Conservation (phyloP, 495 filamentous ascomycete genomes). For the Lepidopterella palustris region DNA sequence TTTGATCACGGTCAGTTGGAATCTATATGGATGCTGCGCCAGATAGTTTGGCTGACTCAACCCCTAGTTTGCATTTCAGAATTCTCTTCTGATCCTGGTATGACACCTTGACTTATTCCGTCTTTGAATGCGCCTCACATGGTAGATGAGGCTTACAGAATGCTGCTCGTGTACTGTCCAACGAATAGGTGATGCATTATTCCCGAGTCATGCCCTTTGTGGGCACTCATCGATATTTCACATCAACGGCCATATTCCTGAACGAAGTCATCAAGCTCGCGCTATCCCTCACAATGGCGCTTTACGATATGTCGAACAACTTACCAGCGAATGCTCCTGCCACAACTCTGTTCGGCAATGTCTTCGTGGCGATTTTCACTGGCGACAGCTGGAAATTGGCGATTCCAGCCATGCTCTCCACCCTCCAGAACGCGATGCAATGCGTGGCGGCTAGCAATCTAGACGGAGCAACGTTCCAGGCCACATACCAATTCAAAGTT, state of each 20-base stretch:
- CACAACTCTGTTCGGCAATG: constrained; percentile 68
- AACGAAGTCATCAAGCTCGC: constrained; percentile 89
- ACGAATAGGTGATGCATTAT: constrained; percentile 76
- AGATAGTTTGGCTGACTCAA: constrained; percentile 18
- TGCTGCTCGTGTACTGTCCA: constrained; percentile 16
- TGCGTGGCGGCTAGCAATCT: constrained; percentile 89
- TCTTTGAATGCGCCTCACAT: too few relatives aligned
- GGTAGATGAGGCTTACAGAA: too few relatives aligned
- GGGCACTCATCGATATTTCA: constrained; percentile 77
- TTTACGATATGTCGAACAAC: constrained; percentile 76
- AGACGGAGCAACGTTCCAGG: constrained; percentile 85
- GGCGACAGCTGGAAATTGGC: constrained; percentile 94
- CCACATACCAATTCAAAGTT: constrained; percentile 90
- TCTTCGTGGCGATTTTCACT: constrained; percentile 73
- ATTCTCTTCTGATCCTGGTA: constrained; percentile 70
- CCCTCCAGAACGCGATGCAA: constrained; percentile 82
- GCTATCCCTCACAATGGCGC: constrained; percentile 75
- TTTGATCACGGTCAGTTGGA: constrained; percentile 60
- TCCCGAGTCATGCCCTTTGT: constrained; percentile 82
- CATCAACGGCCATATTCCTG: constrained; percentile 89
- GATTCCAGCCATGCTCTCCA: constrained; percentile 82
- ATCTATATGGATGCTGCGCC: constrained; percentile 7
- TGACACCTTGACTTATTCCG: too few relatives aligned
- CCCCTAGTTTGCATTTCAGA: constrained; percentile 68
- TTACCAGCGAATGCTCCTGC: constrained; percentile 69